These are phyloP conservation scores for Spongiforma sp. DNA, from an alignment of 1,284 basidiomycete species.

Conservation along the genomic window DNA sequence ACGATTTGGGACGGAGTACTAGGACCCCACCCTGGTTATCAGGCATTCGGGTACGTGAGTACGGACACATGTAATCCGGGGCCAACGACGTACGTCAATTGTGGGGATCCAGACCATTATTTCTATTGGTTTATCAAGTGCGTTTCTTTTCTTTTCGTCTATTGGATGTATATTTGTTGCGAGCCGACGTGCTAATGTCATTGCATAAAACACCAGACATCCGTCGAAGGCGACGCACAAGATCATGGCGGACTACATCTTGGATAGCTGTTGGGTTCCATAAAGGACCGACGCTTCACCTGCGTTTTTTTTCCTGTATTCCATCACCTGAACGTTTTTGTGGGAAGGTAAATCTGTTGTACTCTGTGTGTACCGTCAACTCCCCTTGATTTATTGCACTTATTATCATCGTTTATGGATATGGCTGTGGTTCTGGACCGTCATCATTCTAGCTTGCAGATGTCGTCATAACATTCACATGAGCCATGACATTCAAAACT, in stretches of 20 bases:
- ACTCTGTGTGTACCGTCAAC: background rate
- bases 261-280: constrained; percentile 32
- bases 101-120: constrained; percentile 50
- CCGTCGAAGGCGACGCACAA: constrained; percentile 48
- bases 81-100: constrained; percentile 38
- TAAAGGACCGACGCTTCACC: background rate
- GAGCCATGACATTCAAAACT: too few species aligned
- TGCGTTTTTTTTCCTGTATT: background rate
- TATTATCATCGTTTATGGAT: too few species aligned
- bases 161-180: background rate
- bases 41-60: constrained; percentile 53
- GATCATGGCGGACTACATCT: constrained; percentile 55
- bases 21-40: constrained; percentile 45
- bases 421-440: too few species aligned
- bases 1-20: constrained; percentile 53
- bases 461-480: too few species aligned
- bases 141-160: constrained; percentile 19
- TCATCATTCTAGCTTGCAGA: too few species aligned
- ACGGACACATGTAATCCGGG: constrained; percentile 42
- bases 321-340: too few species aligned
- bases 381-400: too few species aligned
- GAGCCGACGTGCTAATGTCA: constrained; percentile 1
- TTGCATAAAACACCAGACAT: constrained; percentile 39
- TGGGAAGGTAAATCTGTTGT: too few species aligned
- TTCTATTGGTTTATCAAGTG: constrained; percentile 59